phyloP scores from a whole-genome alignment of 176 grass and related monocot species.

The Carex cristatella region DNA sequence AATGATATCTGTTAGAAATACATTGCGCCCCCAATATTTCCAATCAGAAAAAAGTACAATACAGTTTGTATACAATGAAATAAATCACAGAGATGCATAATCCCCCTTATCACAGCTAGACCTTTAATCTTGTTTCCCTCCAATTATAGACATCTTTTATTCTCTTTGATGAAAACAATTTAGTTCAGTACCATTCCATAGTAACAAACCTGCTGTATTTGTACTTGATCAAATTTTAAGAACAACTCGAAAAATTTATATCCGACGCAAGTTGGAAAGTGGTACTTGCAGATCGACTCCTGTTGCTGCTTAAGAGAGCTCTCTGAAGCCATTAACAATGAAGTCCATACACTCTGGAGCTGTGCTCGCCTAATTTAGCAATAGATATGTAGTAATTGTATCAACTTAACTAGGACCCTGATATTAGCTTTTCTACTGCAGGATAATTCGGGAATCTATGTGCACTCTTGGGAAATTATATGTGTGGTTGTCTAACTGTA shows the following conservation, averaged over 20 bases:
- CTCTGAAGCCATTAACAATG: neutral
- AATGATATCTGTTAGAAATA: neutral
- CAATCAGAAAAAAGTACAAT: neutral
- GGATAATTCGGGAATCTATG: neutral
- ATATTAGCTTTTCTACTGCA: neutral
- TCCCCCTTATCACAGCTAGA: neutral
- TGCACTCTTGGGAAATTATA: neutral
- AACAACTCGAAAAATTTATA: neutral
- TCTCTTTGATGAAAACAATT: neutral
- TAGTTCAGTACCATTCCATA: neutral
- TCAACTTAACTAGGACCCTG: neutral
- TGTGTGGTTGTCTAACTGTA: neutral
- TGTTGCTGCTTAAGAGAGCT: neutral
- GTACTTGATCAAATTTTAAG: neutral
- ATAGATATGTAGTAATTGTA: neutral
- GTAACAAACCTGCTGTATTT: neutral
- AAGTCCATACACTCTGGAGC: neutral
- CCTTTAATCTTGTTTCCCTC: neutral
- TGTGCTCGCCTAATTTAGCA: neutral
- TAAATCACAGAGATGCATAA: neutral
- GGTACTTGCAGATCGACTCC: neutral
- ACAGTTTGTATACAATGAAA: neutral
- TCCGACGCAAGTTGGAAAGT: neutral
- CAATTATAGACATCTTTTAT: neutral
- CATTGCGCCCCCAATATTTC: neutral